Evolutionary conservation across 805 yeast species (phyloP).

Genomic region (Cyberlindnera mississippiensis): DNA sequence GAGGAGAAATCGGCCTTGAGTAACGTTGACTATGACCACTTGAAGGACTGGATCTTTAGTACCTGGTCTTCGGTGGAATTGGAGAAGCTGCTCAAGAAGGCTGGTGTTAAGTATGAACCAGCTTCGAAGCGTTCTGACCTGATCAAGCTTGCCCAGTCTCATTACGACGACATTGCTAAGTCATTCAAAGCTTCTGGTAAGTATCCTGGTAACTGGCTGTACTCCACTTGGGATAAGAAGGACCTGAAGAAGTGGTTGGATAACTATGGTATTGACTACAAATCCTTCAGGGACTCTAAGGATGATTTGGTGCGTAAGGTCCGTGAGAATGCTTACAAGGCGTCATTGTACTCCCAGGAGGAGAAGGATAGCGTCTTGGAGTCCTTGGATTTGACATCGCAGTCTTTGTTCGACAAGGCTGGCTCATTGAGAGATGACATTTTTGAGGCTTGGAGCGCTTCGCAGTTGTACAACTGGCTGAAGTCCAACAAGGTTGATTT

Average conservation of each 20-base stretch:
- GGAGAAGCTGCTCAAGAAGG: constrained; percentile 30
- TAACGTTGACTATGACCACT: constrained; percentile 15
- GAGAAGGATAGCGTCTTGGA: constrained; percentile 38
- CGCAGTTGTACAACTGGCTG: constrained; percentile 55
- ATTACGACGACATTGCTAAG: constrained; percentile 38
- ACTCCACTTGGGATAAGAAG: constrained; percentile 48
- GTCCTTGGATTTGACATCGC: constrained; percentile 35
- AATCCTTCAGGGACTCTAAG: constrained; percentile 37
- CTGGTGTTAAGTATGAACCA: constrained; percentile 30
- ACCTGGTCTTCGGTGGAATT: constrained; percentile 40
- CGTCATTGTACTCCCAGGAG: constrained; percentile 35
- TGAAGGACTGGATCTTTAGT: constrained; percentile 44
- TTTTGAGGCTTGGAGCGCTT: constrained; percentile 49
- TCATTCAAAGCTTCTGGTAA: constrained; percentile 36
- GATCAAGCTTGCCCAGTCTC: constrained; percentile 36
- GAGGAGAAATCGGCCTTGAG: constrained; percentile 1
- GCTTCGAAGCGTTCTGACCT: constrained; percentile 37
- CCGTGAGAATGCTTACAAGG: constrained; percentile 41
- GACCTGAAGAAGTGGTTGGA: constrained; percentile 48
- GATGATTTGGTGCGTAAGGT: constrained; percentile 45
- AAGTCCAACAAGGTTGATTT: constrained; percentile 39
- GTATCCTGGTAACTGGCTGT: constrained; percentile 50
- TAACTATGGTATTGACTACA: constrained; percentile 37
- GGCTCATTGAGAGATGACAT: constrained; percentile 40
- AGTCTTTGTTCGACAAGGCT: constrained; percentile 35